Conservation (phyloP, 2,329 filamentous ascomycete genomes). For the Cladosporium cucumerinum region DNA sequence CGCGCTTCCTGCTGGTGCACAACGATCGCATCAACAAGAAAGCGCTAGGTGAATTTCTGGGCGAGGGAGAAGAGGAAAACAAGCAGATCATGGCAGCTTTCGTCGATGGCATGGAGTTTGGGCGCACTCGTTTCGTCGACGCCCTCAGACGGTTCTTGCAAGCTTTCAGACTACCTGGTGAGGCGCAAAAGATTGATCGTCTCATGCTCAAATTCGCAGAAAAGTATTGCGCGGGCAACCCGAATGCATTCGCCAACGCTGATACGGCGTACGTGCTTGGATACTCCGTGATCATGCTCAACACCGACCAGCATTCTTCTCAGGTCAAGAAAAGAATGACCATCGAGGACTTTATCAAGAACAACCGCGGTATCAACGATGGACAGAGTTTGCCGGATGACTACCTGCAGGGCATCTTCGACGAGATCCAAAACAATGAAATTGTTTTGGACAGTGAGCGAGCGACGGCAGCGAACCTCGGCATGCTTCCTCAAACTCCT, state of each 20-base stretch:
- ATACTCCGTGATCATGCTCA: conserved; percentile 95
- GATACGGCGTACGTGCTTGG: conserved; percentile 95
- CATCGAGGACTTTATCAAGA: conserved; percentile 97
- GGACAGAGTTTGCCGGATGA: conserved; percentile 89
- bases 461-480: conserved; percentile 79
- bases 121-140: conserved; percentile 87
- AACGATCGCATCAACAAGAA: conserved; percentile 88
- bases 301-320: conserved; percentile 89
- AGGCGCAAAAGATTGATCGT: conserved; percentile 98
- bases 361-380: conserved; percentile 97
- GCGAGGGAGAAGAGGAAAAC: conserved; percentile 88
- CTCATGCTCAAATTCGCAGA: conserved; percentile 99
- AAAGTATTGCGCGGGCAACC: conserved; percentile 89
- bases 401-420: conserved; percentile 83
- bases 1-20: conserved; percentile 66
- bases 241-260: conserved; percentile 95
- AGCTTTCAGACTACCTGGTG: conserved; percentile 88
- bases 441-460: conserved; percentile 93
- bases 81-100: conserved; percentile 99
- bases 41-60: conserved; percentile 88
- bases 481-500: conserved; percentile 56
- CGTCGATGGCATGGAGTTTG: conserved; percentile 92
- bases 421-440: conserved; percentile 87
- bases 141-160: conserved; percentile 88
- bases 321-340: conserved; percentile 90